These are phyloP conservation scores for Aspergillus aculeatinus DNA, from an alignment of 2,329 filamentous ascomycete genomes.

Conservation along the genomic window DNA sequence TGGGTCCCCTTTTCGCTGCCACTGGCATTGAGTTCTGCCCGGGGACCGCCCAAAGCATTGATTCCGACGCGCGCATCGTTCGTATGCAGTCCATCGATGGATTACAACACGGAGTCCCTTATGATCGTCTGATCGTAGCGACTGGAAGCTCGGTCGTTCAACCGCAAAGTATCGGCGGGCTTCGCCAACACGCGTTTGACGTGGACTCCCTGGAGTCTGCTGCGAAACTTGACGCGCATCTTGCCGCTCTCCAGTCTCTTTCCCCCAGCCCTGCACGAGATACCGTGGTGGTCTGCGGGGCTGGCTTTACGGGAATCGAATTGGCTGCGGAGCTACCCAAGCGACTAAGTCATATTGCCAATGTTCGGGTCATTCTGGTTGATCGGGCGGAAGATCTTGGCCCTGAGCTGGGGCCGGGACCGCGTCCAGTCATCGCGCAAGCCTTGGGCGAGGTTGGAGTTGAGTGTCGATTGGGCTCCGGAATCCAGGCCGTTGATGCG, in stretches of 20 bases:
- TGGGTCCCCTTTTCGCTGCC: conserved; percentile 27
- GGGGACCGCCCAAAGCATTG: conserved; percentile 15
- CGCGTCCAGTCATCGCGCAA: conserved; percentile 33
- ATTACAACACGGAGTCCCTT: conserved; percentile 19
- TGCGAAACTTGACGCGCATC: conserved; percentile 27
- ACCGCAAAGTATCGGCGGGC: conserved; percentile 29
- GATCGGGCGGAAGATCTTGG: conserved; percentile 31
- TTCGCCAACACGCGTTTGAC: conserved; percentile 36
- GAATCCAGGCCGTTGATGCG: conserved; percentile 26
- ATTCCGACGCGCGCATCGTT: conserved; percentile 16
- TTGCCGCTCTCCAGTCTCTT: conserved; percentile 25
- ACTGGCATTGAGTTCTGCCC: conserved; percentile 26
- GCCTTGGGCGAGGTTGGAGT: conserved; percentile 32
- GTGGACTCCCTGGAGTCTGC: conserved; percentile 34
- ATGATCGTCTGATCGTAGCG: conserved; percentile 39
- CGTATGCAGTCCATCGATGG: conserved; percentile 11
- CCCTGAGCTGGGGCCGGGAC: conserved; percentile 33
- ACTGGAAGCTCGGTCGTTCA: conserved; percentile 36
- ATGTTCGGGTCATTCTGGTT: conserved; percentile 27
- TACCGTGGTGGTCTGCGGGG: conserved; percentile 38
- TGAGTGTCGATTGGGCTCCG: conserved; percentile 30
- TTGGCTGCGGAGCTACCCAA: conserved; percentile 29
- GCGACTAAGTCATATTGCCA: conserved; percentile 21
- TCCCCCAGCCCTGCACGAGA: conserved; percentile 28
- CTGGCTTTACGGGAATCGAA: conserved; percentile 38